Evolutionary conservation across 129 eudicot genomes (phyloP), one percentile per base, ranked within the genome.

Genomic region (Deinandra increscens): DNA sequence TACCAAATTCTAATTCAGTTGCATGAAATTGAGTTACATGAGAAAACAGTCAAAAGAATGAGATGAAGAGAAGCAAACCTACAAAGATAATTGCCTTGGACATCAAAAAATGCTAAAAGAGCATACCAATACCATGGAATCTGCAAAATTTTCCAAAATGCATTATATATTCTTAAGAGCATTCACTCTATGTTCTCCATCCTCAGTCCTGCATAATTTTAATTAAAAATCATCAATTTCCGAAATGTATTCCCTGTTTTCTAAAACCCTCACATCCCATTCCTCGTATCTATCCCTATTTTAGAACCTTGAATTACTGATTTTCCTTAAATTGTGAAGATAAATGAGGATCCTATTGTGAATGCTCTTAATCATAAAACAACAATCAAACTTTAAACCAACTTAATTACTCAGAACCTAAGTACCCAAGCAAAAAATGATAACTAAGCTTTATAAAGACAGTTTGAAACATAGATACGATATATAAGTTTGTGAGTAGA

Each of bases 51-150:
- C 53, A 70, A 72, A 33, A 72, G 15, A 12, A 61, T 20, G 43
- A n/a, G n/a, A 22, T 62, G 18, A 5, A 22, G 78, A 37, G 65
- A 74, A 23, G 72, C 66, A 64, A 74, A 69, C 95, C 81, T 79
- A 92, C 95, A 79, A 69, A 92, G 86, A 81, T 77, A 91, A 72
- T 81, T 88, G 56, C 96, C 95, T 20, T 91, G 98, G 71, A 89
- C 96, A 78, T 91, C 98, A 48, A 86, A 79, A 79, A 88, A 86
- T 56, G 86, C 91, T 64, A 91, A 75, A 54, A 81, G 79, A 18
- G 81, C 82, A 65, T 71, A 78, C 82, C 73, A 78, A 72, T 78
- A 72, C 82, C 82, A 78, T 6, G 74, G 56, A 46, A 72, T 67
- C 82, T 72, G 78, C 73, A 58, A 71, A 66, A 56, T 12, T 13